Conservation (phyloP, 192 early-diverging fungal genomes). For the Chytriomyces confervae region DNA sequence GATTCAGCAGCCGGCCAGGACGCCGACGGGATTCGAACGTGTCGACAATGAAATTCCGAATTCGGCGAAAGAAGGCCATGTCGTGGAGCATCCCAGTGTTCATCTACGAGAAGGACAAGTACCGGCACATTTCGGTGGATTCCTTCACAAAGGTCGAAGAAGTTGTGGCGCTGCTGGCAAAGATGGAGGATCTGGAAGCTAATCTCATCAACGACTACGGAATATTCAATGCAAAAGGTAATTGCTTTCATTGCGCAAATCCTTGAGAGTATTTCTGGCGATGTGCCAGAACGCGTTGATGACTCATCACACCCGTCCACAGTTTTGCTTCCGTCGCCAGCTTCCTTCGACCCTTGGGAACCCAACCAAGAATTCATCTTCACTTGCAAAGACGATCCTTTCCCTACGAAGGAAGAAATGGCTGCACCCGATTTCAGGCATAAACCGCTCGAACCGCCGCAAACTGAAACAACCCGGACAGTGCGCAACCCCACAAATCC, state of each 20-base stretch:
- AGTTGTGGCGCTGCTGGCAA: neutral
- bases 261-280: neutral
- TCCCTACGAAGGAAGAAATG: neutral
- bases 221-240: constrained; percentile 15
- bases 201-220: neutral
- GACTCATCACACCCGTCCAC: neutral
- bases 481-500: neutral
- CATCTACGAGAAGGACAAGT: neutral
- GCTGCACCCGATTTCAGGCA: neutral
- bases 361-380: constrained; percentile 6
- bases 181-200: constrained; percentile 3
- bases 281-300: neutral
- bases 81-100: constrained; percentile 18
- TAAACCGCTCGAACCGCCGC: constrained; percentile 10
- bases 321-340: neutral
- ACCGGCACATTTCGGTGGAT: constrained; percentile 13
- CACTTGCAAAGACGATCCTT: neutral
- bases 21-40: neutral
- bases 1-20: neutral
- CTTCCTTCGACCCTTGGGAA: constrained; percentile 13
- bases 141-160: constrained; percentile 7
- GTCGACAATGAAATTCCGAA: neutral
- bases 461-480: neutral
- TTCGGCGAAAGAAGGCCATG: constrained; percentile 20
- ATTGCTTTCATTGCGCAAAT: neutral